These are phyloP conservation scores for Apiotrichum sp. DNA, from an alignment of 1,284 basidiomycete genomes.

Conservation along the genomic window DNA sequence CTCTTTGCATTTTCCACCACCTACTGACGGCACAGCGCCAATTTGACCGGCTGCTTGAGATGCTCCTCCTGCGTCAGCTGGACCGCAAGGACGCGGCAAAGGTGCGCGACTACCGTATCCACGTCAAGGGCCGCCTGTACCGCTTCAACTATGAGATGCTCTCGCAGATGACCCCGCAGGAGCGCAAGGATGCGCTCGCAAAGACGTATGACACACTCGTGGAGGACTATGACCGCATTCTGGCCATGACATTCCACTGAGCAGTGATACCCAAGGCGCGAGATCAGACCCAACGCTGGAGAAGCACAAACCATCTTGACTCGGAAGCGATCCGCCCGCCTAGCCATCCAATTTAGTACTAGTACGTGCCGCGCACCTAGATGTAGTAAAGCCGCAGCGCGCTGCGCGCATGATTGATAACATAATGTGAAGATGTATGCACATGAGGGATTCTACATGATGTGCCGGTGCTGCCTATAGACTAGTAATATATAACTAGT, in stretches of 20 bases:
- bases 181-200: constrained; percentile 80
- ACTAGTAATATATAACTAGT: too few species aligned
- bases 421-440: constrained; percentile 1
- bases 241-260: constrained; percentile 51
- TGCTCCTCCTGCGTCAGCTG: constrained; percentile 73
- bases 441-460: neutral
- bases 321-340: too few species aligned
- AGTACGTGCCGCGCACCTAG: neutral
- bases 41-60: constrained; percentile 85
- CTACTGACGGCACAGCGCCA: constrained; percentile 60
- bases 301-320: too few species aligned
- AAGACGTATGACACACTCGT: constrained; percentile 85
- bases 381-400: neutral
- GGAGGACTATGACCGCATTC: constrained; percentile 78
- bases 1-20: neutral
- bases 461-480: too few species aligned
- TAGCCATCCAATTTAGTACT: neutral
- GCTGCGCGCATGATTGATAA: neutral
- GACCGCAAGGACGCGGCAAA: constrained; percentile 58
- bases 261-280: too few species aligned
- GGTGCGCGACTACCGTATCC: constrained; percentile 62
- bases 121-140: constrained; percentile 89
- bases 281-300: too few species aligned
- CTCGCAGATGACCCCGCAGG: constrained; percentile 73
- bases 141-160: constrained; percentile 91